A percentile compares a stretch with the other conserved stretches of the same genome.
Evolutionary conservation across 1,284 basidiomycete genomes (phyloP).

Genomic region (Polyporus tsugae): DNA sequence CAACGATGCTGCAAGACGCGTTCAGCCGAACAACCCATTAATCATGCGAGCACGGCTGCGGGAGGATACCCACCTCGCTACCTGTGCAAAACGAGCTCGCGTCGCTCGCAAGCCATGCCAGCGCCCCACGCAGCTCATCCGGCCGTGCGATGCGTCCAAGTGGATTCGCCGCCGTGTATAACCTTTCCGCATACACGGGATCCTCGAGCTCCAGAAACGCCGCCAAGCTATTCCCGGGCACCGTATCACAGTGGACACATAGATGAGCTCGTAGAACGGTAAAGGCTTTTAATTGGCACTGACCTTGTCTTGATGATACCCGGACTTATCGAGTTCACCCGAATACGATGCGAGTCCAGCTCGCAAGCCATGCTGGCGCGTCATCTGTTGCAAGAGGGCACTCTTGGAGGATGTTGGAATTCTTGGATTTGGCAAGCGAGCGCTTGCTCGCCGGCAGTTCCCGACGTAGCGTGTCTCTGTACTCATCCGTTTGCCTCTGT

Average conservation of each 20-base stretch:
- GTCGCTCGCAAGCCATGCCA: conserved; percentile 78
- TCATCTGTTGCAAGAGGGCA: conserved; percentile 84
- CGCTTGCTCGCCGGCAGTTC: no score
- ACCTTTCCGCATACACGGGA: not conserved
- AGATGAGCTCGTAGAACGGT: no score
- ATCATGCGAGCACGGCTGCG: not conserved
- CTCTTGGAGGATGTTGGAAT: conserved; percentile 68
- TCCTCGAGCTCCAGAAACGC: not conserved
- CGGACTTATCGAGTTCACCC: conserved; percentile 78
- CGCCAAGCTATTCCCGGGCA: not conserved
- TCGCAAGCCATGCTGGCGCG: conserved; percentile 84
- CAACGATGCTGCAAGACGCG: not conserved
- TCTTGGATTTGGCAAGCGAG: no score
- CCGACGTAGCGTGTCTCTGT: no score
- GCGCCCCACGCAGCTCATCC: conserved; percentile 78
- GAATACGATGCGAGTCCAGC: conserved; percentile 71
- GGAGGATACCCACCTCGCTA: conserved; percentile 38
- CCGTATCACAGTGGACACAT: not conserved
- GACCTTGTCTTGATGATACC: conserved; percentile 71
- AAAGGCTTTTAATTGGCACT: no score
- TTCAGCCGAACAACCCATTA: not conserved
- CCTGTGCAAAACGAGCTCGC: conserved; percentile 49
- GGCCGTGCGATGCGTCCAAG: conserved; percentile 76
- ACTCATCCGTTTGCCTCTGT: no score
- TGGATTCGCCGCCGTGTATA: conserved; percentile 55